Conservation (phyloP, 139 green algal species). For the Desmodesmus armatus region DNA sequence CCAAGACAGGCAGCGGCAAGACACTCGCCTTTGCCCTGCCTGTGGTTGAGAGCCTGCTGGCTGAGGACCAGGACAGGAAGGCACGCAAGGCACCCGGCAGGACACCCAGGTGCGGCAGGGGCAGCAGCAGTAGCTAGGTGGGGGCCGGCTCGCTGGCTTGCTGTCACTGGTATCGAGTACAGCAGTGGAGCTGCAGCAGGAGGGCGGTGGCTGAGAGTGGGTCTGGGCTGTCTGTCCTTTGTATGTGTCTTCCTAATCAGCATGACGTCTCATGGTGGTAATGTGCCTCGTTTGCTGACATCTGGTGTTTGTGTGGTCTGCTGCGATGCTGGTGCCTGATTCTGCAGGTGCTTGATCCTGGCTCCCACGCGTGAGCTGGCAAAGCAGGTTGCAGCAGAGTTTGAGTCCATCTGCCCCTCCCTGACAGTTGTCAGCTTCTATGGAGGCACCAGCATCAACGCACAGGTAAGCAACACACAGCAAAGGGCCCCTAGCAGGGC, state of each 20-base stretch:
- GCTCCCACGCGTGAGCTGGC: conserved; percentile 98
- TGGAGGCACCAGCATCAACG: conserved; percentile 83
- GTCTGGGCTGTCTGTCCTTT: too few relatives aligned
- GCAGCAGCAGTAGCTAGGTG: too few relatives aligned
- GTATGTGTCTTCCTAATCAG: too few relatives aligned
- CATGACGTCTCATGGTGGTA: too few relatives aligned
- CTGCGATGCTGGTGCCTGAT: background rate
- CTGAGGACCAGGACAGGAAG: conserved; percentile 47
- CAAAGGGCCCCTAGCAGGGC: background rate
- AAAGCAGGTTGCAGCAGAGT: conserved; percentile 97
- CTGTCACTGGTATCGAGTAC: too few relatives aligned
- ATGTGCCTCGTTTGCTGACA: background rate
- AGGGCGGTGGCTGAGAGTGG: too few relatives aligned
- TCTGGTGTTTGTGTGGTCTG: background rate
- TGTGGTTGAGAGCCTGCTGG: conserved; percentile 91
- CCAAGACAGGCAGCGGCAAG: conserved; percentile 97
- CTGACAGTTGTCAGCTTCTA: conserved; percentile 89
- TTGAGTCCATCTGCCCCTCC: conserved; percentile 74
- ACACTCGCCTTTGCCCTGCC: conserved; percentile 98
- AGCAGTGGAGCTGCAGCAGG: too few relatives aligned
- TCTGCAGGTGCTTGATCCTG: conserved; percentile 89
- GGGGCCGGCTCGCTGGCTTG: too few relatives aligned
- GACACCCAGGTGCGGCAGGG: conserved; percentile 3
- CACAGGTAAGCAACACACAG: too few relatives aligned
- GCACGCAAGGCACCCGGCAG: conserved; percentile 5